A percentile compares a stretch with the other conserved stretches of the same genome.
Conservation (phyloP, 176 grass and related monocot genomes). For the Cenchrus purpureus region DNA sequence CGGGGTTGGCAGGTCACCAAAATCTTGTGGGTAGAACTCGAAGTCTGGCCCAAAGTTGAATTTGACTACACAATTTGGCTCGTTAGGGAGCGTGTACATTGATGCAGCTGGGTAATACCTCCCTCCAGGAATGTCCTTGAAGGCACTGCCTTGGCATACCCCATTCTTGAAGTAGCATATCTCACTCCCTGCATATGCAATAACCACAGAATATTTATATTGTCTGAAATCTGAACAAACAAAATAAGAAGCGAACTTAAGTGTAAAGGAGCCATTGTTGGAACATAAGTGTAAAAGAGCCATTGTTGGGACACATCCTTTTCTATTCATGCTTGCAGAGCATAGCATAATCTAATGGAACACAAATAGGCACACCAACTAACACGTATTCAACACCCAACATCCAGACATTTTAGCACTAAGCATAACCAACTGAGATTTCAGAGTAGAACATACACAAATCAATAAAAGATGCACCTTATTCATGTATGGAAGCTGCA, state of each 20-base stretch:
- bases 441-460: neutral
- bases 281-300: slow-evolving; percentile 6
- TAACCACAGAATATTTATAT: neutral
- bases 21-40: slow-evolving; percentile 69
- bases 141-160: slow-evolving; percentile 73
- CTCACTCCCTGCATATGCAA: slow-evolving; percentile 71
- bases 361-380: neutral
- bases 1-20: slow-evolving; percentile 58
- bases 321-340: slow-evolving; percentile 1
- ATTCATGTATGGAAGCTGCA: slow-evolving; percentile 6
- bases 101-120: slow-evolving; percentile 87
- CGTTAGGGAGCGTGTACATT: slow-evolving; percentile 80
- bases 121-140: slow-evolving; percentile 78
- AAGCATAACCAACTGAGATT: neutral
- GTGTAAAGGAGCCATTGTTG: neutral
- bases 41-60: slow-evolving; percentile 96
- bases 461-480: neutral
- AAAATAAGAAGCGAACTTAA: neutral
- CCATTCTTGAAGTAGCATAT: slow-evolving; percentile 94
- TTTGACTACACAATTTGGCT: slow-evolving; percentile 73
- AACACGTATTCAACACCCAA: neutral
- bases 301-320: neutral
- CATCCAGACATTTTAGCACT: neutral
- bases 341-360: neutral
- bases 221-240: neutral